Conservation (phyloP, 169 alveolate genomes). For the Eimeria falciformis region DNA sequence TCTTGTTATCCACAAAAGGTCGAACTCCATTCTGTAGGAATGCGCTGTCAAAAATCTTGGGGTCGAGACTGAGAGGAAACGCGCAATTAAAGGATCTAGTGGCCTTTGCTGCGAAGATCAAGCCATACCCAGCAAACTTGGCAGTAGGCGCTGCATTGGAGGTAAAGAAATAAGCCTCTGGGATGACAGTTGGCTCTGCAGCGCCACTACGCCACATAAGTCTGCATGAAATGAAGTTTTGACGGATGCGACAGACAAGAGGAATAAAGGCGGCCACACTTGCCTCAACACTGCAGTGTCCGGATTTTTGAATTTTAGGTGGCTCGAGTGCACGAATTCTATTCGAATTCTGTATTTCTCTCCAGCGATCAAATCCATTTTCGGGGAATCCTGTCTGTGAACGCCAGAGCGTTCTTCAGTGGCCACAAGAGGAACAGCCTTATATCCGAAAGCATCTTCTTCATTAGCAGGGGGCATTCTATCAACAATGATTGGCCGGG, state of each 20-base stretch:
- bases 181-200: slow-evolving; percentile 79
- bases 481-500: slow-evolving; percentile 80
- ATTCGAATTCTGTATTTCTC: slow-evolving; percentile 86
- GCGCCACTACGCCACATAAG: slow-evolving; percentile 84
- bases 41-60: slow-evolving; percentile 80
- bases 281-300: slow-evolving; percentile 80
- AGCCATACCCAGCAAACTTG: slow-evolving; percentile 70
- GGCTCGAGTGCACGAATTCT: slow-evolving; percentile 90
- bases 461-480: slow-evolving; percentile 81
- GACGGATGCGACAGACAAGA: not conserved
- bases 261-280: not conserved
- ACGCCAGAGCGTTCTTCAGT: slow-evolving; percentile 80
- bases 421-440: slow-evolving; percentile 77
- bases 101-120: not conserved
- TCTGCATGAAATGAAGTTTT: slow-evolving; percentile 67
- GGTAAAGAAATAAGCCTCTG: slow-evolving; percentile 81
- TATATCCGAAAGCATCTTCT: slow-evolving; percentile 79
- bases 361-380: slow-evolving; percentile 90
- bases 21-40: slow-evolving; percentile 78
- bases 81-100: not conserved
- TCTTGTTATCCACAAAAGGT: slow-evolving; percentile 79
- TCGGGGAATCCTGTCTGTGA: slow-evolving; percentile 83
- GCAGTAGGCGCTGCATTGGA: slow-evolving; percentile 76
- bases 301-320: slow-evolving; percentile 84
- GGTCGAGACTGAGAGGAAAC: slow-evolving; percentile 75